phyloP scores from a whole-genome alignment of 306 rosid genomes.

The Senna siamea region DNA sequence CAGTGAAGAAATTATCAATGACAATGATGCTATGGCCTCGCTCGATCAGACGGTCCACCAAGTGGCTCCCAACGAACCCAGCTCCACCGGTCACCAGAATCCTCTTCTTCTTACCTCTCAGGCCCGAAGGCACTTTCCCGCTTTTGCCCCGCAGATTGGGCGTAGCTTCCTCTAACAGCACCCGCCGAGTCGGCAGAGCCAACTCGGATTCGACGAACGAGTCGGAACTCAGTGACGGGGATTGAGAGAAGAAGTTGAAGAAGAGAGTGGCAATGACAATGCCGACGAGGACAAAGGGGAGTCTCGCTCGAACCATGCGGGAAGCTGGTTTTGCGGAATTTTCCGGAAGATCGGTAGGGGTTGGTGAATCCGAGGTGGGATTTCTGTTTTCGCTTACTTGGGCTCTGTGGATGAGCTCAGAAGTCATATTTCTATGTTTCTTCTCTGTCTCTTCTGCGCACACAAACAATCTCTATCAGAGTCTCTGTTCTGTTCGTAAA shows the following conservation, averaged over 20 bases:
- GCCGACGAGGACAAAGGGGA: conserved; percentile 42
- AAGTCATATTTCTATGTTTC: conserved; percentile 28
- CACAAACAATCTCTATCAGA: no score
- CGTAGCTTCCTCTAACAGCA: conserved; percentile 42
- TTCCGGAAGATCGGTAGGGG: not conserved
- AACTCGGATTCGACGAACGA: not conserved
- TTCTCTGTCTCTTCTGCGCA: no score
- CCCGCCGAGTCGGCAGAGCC: conserved; percentile 17
- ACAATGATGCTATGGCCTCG: conserved; percentile 86
- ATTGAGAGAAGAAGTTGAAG: conserved; percentile 45
- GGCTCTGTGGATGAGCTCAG: conserved; percentile 57
- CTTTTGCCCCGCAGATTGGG: not conserved
- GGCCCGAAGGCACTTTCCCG: conserved; percentile 50
- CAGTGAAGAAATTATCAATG: conserved; percentile 84
- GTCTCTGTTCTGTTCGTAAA: no score
- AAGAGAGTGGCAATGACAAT: conserved; percentile 37
- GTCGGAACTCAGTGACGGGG: not conserved
- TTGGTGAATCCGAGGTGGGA: not conserved
- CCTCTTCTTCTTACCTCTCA: conserved; percentile 54
- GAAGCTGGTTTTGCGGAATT: conserved; percentile 16
- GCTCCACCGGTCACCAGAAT: conserved; percentile 92
- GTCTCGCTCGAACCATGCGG: conserved; percentile 5
- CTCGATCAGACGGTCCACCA: conserved; percentile 85
- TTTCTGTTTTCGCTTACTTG: conserved; percentile 25
- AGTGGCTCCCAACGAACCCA: conserved; percentile 94